Conservation (phyloP, 208 protist genomes). For the Trichomonas gallinae region DNA sequence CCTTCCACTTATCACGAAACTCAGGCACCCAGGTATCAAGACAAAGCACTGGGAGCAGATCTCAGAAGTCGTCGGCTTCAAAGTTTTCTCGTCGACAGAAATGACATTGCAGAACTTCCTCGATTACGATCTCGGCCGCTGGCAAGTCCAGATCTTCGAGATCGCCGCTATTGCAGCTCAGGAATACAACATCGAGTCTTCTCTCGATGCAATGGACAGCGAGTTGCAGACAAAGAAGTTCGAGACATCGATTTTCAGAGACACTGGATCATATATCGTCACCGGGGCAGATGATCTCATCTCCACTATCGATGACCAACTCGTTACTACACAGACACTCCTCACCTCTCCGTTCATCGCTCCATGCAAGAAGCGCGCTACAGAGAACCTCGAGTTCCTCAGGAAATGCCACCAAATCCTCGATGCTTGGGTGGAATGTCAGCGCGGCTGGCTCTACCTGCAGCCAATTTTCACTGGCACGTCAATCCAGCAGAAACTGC, state of each 20-base stretch:
- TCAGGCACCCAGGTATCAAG: conserved; percentile 61
- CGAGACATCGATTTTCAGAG: not conserved
- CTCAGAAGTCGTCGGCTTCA: conserved; percentile 60
- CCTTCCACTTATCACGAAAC: conserved; percentile 71
- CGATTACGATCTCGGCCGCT: conserved; percentile 56
- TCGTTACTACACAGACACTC: conserved; percentile 27
- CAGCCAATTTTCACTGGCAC: conserved; percentile 88
- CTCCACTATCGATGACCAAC: conserved; percentile 26
- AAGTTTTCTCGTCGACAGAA: conserved; percentile 30
- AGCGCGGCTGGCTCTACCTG: conserved; percentile 89
- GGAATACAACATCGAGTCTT: conserved; percentile 81
- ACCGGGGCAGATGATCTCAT: conserved; percentile 23
- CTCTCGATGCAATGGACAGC: conserved; percentile 69
- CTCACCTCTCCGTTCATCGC: conserved; percentile 54
- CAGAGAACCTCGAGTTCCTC: conserved; percentile 43
- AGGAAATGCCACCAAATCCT: conserved; percentile 40
- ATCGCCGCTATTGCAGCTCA: conserved; percentile 73
- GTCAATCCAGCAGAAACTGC: conserved; percentile 84
- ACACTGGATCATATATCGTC: conserved; percentile 41
- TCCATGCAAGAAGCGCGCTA: conserved; percentile 38
- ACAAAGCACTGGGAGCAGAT: conserved; percentile 56
- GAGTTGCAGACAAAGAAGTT: conserved; percentile 36
- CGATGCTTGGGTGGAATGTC: conserved; percentile 53
- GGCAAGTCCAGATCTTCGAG: conserved; percentile 63
- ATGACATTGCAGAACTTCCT: conserved; percentile 63